A percentile compares a stretch with the other conserved stretches of the same genome.
Evolutionary conservation across 495 filamentous ascomycete genomes (phyloP).

Genomic region (Parathielavia appendiculata): DNA sequence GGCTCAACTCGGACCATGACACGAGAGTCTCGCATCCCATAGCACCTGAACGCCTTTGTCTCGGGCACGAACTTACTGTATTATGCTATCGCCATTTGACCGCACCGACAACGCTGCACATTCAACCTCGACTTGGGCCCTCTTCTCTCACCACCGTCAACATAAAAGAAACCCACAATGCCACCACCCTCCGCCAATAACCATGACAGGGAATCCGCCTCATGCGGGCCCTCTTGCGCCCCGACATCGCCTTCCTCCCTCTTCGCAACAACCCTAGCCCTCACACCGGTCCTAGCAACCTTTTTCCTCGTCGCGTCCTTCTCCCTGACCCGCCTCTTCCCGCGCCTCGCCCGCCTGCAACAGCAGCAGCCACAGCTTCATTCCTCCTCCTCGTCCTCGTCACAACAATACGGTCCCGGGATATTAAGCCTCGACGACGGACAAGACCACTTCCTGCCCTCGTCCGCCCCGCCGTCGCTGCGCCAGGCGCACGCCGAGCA

Average conservation of each 20-base stretch:
- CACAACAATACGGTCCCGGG: background rate
- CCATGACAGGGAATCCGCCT: background rate
- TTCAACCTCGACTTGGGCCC: background rate
- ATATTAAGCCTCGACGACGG: slow-evolving; percentile 29
- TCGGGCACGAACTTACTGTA: background rate
- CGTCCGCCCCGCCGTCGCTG: slow-evolving; percentile 45
- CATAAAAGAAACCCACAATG: slow-evolving; percentile 6
- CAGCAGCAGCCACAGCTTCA: background rate
- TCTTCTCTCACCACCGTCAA: background rate
- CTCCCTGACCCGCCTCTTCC: slow-evolving; percentile 59
- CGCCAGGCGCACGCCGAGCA: slow-evolving; percentile 48
- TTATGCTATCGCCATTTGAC: slow-evolving; percentile 7
- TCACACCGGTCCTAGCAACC: slow-evolving; percentile 53
- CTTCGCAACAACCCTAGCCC: slow-evolving; percentile 31
- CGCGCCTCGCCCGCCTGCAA: slow-evolving; percentile 49
- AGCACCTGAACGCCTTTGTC: background rate
- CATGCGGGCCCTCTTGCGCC: slow-evolving; percentile 29
- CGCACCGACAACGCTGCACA: background rate
- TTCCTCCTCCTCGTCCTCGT: background rate
- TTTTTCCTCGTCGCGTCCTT: slow-evolving; percentile 53
- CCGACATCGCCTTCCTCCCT: slow-evolving; percentile 21
- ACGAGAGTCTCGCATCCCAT: background rate
- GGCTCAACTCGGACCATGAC: background rate
- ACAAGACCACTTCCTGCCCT: slow-evolving; percentile 49
- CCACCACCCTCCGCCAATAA: background rate